These are phyloP conservation scores for Dipodascus albidus DNA, from an alignment of 805 yeast genomes.

Conservation along the genomic window DNA sequence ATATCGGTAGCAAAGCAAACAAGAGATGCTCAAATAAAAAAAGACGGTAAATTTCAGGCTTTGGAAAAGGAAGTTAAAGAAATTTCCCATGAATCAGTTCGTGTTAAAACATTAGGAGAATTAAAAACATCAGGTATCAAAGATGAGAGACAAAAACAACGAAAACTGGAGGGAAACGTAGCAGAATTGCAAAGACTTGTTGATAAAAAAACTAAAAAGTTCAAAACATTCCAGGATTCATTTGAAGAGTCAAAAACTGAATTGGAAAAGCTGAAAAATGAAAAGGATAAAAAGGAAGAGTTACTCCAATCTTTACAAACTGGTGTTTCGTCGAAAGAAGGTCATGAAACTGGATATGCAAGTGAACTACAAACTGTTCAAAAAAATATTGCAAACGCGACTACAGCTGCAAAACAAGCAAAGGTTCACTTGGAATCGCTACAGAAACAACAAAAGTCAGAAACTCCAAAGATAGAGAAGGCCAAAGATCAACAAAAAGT, in stretches of 20 bases:
- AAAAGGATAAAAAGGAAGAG: constrained; percentile 56
- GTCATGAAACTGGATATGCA: constrained; percentile 56
- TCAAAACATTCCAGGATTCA: constrained; percentile 33
- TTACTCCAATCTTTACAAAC: constrained; percentile 71
- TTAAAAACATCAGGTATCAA: constrained; percentile 43
- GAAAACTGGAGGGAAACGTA: constrained; percentile 25
- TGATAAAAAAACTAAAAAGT: constrained; percentile 15
- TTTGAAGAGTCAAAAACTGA: constrained; percentile 33
- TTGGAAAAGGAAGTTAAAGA: constrained; percentile 48
- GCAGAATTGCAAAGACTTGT: not conserved
- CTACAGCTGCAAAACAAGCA: constrained; percentile 46
- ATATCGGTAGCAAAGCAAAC: constrained; percentile 39
- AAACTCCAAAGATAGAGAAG: constrained; percentile 31
- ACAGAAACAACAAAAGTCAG: constrained; percentile 37
- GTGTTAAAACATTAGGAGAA: constrained; percentile 53
- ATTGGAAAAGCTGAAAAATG: constrained; percentile 36
- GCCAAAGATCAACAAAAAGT: constrained; percentile 19
- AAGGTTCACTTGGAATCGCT: constrained; percentile 49
- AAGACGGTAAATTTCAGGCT: constrained; percentile 48
- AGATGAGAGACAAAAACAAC: constrained; percentile 37
- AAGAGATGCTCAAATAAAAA: constrained; percentile 45
- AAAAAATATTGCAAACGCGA: constrained; percentile 39
- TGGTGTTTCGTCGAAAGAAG: constrained; percentile 79
- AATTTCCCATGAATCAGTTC: constrained; percentile 50
- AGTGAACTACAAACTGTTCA: constrained; percentile 59